Conservation (phyloP, 345 rosid species). For the Crucihimalaya himalaica region DNA sequence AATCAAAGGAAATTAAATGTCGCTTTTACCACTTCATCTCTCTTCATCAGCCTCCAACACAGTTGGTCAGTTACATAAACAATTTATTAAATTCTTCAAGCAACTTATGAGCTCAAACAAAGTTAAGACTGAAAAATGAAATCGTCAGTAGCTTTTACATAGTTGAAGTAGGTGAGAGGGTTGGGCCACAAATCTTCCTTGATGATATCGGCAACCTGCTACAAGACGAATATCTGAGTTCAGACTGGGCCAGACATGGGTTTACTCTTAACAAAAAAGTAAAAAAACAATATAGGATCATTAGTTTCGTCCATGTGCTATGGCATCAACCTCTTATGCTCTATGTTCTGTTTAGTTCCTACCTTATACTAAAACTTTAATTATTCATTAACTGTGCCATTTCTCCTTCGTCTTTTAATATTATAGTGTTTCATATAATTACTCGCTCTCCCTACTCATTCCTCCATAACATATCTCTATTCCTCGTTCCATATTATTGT, state of each 20-base stretch:
- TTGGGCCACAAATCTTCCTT: constrained; percentile 97
- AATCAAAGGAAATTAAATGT: not conserved
- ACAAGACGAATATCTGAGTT: constrained; percentile 23
- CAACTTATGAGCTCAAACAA: constrained; percentile 11
- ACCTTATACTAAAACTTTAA: constrained; percentile 40
- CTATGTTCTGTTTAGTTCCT: constrained; percentile 45
- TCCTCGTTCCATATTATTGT: not conserved
- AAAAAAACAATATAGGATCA: constrained; percentile 3
- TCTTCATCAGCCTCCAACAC: constrained; percentile 74
- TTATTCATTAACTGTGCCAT: constrained; percentile 28
- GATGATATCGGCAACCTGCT: constrained; percentile 88
- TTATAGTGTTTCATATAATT: constrained; percentile 20
- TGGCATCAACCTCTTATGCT: constrained; percentile 47
- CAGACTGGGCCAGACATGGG: constrained; percentile 10
- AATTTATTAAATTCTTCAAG: constrained; percentile 2
- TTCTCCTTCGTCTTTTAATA: constrained; percentile 20
- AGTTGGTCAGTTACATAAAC: constrained; percentile 4
- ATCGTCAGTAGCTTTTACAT: constrained; percentile 48
- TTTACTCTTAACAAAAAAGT: constrained; percentile 6
- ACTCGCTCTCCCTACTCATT: constrained; percentile 24
- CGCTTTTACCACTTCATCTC: constrained; percentile 54
- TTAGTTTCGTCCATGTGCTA: constrained; percentile 58
- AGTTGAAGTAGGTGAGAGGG: constrained; percentile 83
- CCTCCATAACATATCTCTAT: constrained; percentile 11
- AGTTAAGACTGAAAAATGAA: not conserved